phyloP scores from a whole-genome alignment of 75 land plant species.

The Picea glauca region DNA sequence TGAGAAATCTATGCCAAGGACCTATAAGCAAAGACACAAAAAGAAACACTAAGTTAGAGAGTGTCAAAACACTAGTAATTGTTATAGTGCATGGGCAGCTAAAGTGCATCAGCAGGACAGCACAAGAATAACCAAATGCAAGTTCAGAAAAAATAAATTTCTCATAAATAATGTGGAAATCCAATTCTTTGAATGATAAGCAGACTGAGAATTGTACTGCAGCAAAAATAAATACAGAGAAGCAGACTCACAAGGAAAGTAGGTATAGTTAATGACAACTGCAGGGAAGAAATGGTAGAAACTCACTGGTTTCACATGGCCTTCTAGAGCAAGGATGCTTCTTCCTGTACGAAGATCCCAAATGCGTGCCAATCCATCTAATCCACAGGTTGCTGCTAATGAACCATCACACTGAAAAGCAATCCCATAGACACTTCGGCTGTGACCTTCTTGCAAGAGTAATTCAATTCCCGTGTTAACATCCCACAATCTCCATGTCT shows the following conservation, averaged over 20 bases:
- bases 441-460: slow-evolving; percentile 97
- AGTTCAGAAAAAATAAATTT: not conserved
- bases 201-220: not conserved
- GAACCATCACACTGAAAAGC: slow-evolving; percentile 95
- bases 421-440: slow-evolving; percentile 91
- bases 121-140: not conserved
- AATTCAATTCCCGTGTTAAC: slow-evolving; percentile 82
- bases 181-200: not conserved
- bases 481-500: slow-evolving; percentile 99
- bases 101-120: not conserved
- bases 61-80: not conserved
- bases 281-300: not conserved
- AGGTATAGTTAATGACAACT: not conserved
- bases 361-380: slow-evolving; percentile 94
- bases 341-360: slow-evolving; percentile 98
- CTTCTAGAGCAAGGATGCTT: slow-evolving; percentile 94
- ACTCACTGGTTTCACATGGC: slow-evolving; percentile 97
- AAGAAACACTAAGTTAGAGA: not conserved
- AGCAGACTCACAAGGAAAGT: slow-evolving; percentile 1
- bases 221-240: not conserved
- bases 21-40: slow-evolving; percentile 27
- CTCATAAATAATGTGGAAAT: not conserved
- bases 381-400: slow-evolving; percentile 89
- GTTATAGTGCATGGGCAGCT: not conserved
- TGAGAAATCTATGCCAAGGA: slow-evolving; percentile 83